A percentile compares a stretch with the other conserved stretches of the same genome.
These are phyloP conservation scores for Saksenaea oblongispora DNA, from an alignment of 371 early-diverging fungal species.

Conservation along the genomic window DNA sequence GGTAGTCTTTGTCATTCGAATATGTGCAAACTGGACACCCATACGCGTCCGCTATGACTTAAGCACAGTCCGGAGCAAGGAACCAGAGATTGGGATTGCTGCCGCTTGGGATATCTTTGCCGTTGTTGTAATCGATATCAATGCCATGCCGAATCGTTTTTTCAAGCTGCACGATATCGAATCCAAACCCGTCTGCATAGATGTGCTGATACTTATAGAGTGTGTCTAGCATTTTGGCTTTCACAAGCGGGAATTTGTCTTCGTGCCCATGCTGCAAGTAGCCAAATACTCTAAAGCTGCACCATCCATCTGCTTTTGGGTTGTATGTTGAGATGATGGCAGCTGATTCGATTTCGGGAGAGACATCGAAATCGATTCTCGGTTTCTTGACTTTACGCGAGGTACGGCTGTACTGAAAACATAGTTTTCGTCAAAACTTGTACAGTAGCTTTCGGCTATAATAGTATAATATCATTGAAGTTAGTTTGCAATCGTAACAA, in stretches of 20 bases:
- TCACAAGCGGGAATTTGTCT: neutral
- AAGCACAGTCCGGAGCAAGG: neutral
- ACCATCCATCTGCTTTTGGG: neutral
- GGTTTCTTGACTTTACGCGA: neutral
- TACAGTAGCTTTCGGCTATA: too few species aligned
- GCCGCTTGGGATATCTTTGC: neutral
- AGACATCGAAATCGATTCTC: neutral
- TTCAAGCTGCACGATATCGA: neutral
- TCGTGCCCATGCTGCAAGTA: neutral
- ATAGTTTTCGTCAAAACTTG: too few species aligned
- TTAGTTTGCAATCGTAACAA: neutral
- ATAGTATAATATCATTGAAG: too few species aligned
- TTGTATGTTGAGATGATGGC: neutral
- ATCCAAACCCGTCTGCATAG: neutral
- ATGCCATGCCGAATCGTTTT: neutral
- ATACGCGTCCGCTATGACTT: slow-evolving; percentile 3
- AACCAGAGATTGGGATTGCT: neutral
- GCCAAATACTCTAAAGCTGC: neutral
- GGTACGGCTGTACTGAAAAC: too few species aligned
- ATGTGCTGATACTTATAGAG: neutral
- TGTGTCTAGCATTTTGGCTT: neutral
- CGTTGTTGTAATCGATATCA: neutral
- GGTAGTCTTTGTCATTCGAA: neutral
- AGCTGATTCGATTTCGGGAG: neutral
- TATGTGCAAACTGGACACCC: neutral